Base-by-base conservation (phyloP, 306 rosid species). In the Parietaria judaica region DNA sequence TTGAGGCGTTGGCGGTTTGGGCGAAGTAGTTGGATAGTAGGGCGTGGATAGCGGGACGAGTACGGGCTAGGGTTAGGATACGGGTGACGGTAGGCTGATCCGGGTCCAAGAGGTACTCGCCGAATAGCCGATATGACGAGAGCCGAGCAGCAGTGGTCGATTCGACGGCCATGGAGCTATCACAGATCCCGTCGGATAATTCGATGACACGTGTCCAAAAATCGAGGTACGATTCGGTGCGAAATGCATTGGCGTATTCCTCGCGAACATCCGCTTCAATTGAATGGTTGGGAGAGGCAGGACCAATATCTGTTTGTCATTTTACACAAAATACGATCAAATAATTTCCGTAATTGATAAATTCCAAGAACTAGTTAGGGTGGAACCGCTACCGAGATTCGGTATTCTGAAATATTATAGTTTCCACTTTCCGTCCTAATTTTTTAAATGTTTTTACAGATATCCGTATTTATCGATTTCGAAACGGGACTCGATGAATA, bases 181-280 rank as follows among this genome's bases (percentile, higher is more conserved):
- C 31, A 14, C 68, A 64, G 23, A 41, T 36, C 23, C 11, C 48
- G 1, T 69, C 56, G 13, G 83, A 68, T 50, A 78, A 50, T 0
- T 79, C 44, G 8, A 66, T n/a, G 66, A 90, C 88, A 53, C 79
- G 90, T 61, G 89, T 78, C 96, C 96, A 90, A 6, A 87, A 90
- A 1, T 87, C 89, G 0, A 85, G 50, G 69, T 87, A 87, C 8
- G 97, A 90, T 47, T 85, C 85, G 0, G 97, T 90, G 3, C 95
- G 97, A 8, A 90, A 85, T 51, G 90, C 94, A 34, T 81, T 82
- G 0, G 87, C 95, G 6, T 87, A 87, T 72, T 87, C 95, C 47
- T 87, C 95, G 7, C 79, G 63, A 7, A 90, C 82, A 38, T 90
- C 88, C 39, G 76, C 81, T 0, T 36, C 3, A 0, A 44, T 48